Conservation (phyloP, 306 rosid species). For the Macrotyloma uniflorum region DNA sequence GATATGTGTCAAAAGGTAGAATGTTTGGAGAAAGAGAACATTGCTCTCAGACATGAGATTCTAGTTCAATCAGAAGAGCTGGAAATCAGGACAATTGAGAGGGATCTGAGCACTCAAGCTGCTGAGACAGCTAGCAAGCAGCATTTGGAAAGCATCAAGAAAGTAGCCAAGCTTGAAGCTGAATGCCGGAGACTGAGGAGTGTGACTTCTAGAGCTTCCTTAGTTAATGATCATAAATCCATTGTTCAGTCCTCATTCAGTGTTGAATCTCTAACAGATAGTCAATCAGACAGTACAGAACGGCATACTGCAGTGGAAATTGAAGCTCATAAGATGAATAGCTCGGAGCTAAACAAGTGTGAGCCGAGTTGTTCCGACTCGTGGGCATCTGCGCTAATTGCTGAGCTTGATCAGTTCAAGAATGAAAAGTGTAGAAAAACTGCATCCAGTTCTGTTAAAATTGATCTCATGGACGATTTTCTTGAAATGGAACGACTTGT, state of each 20-base stretch:
- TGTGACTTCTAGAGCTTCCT: slow-evolving; percentile 49
- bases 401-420: slow-evolving; percentile 87
- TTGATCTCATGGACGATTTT: slow-evolving; percentile 94
- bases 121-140: slow-evolving; percentile 99
- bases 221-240: slow-evolving; percentile 61
- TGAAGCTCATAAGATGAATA: slow-evolving; percentile 47
- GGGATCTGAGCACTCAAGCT: slow-evolving; percentile 89
- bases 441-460: slow-evolving; percentile 58
- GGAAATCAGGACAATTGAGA: slow-evolving; percentile 78
- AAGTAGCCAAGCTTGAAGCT: slow-evolving; percentile 87
- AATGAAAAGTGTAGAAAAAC: slow-evolving; percentile 62
- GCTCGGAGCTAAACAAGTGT: slow-evolving; percentile 60
- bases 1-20: slow-evolving; percentile 61
- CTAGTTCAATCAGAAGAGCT: slow-evolving; percentile 72
- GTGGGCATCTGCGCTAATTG: slow-evolving; percentile 75
- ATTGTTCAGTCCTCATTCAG: slow-evolving; percentile 63
- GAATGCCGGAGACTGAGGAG: slow-evolving; percentile 83
- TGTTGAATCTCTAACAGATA: slow-evolving; percentile 74
- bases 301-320: slow-evolving; percentile 52
- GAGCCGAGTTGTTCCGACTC: slow-evolving; percentile 71
- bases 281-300: slow-evolving; percentile 79
- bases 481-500: slow-evolving; percentile 94
- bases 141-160: slow-evolving; percentile 85
- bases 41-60: slow-evolving; percentile 68
- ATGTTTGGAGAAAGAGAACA: slow-evolving; percentile 72